Base-by-base conservation (phyloP, 139 green algal species). In the Coelastrella sp. region DNA sequence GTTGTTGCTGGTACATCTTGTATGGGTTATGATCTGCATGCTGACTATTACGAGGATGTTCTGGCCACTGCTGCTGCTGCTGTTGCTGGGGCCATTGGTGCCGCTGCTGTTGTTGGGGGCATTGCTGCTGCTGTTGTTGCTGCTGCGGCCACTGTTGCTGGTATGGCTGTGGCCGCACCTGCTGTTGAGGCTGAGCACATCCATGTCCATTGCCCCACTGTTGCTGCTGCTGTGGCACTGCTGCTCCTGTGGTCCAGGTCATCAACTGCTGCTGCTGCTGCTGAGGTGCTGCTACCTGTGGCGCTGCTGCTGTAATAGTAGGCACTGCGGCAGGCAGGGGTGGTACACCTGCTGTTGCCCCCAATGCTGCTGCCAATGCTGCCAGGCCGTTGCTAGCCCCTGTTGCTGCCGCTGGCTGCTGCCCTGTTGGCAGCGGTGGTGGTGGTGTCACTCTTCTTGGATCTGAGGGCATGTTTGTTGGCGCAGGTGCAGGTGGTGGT, bases 151-250 rank as follows among this genome's bases (percentile, higher is more conserved):
- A 41, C 45, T 34, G n/a, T n/a, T n/a, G n/a, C n/a, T n/a, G n/a
- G n/a, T n/a, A n/a, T n/a, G n/a, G n/a, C n/a, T n/a, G n/a, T n/a
- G n/a, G n/a, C n/a, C n/a, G n/a, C n/a, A n/a, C n/a, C 34, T 50
- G 45, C 50, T 35, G 50, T 23, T 19, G 48, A 15, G 21, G 48
- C 4, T 48, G n/a, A 32, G n/a, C n/a, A n/a, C n/a, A n/a, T n/a
- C n/a, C n/a, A n/a, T n/a, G n/a, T n/a, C 45, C 17, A 53, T 60
- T 51, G 8, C 21, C 53, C 32, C 9, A 35, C 41, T 45, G 40
- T 66, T 25, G 77, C 40, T 51, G 77, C 77, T 48, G 77, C 38
- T 51, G 77, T 43, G 37, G 76, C 15, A 63, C 6, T 73, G 59
- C 53, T 72, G 62, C 15, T 83, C 53, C 25, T 83, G 76, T 40